These are phyloP conservation scores for Neostapfia colusana DNA, from an alignment of 176 grass and related monocot species.

Conservation along the genomic window DNA sequence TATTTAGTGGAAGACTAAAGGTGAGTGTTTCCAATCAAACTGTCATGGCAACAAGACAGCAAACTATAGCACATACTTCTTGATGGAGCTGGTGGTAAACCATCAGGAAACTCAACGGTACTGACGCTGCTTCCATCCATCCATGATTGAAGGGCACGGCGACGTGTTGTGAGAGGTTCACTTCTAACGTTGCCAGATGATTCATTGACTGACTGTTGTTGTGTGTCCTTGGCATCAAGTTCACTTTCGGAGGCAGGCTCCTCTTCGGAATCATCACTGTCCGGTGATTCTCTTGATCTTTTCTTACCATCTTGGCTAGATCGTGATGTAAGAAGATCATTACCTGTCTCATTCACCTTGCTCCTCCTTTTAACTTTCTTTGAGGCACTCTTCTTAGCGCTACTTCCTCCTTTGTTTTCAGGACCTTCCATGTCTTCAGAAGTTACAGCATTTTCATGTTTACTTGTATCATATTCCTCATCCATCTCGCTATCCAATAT, in stretches of 20 bases:
- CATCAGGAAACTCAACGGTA: conserved; percentile 66
- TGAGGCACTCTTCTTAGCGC: conserved; percentile 44
- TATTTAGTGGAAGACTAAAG: conserved; percentile 3
- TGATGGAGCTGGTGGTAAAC: conserved; percentile 54
- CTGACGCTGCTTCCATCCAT: conserved; percentile 55
- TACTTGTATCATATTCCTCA: conserved; percentile 44
- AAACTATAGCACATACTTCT: conserved; percentile 51
- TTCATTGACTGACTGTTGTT: conserved; percentile 41
- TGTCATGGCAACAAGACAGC: background rate
- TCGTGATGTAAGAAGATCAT: conserved; percentile 43
- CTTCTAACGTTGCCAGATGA: conserved; percentile 39
- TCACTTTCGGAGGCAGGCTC: conserved; percentile 52
- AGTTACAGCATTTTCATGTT: conserved; percentile 41
- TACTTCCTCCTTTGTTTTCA: conserved; percentile 45
- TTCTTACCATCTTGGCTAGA: conserved; percentile 49
- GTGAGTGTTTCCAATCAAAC: background rate
- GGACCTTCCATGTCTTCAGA: conserved; percentile 32
- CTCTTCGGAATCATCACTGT: conserved; percentile 61
- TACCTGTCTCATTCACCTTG: conserved; percentile 32
- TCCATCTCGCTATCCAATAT: conserved; percentile 50
- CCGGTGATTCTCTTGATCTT: conserved; percentile 47
- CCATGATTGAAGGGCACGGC: conserved; percentile 74
- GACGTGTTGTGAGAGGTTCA: conserved; percentile 69
- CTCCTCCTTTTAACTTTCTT: conserved; percentile 47
- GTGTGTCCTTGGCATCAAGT: conserved; percentile 38